Conservation (phyloP, 139 green algal genomes). For the Chlamydomonas applanata region DNA sequence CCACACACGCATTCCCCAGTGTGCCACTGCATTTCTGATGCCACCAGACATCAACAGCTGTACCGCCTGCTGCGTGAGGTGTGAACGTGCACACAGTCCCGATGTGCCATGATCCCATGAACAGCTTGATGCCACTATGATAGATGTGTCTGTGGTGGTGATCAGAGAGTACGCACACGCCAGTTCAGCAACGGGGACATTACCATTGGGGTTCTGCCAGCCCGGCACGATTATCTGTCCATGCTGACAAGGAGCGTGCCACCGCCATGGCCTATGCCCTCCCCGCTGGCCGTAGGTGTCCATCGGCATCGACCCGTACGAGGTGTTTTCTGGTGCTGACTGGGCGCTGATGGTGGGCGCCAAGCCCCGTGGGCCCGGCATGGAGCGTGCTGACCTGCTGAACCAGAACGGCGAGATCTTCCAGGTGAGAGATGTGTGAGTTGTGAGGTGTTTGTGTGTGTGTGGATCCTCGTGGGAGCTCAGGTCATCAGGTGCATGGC, state of each 20-base stretch:
- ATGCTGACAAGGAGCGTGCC: too few species aligned
- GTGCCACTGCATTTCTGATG: neutral
- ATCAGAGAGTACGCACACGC: too few species aligned
- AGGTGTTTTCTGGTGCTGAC: conserved; percentile 84
- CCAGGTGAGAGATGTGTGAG: conserved; percentile 23
- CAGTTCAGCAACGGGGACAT: too few species aligned
- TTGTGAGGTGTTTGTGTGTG: too few species aligned
- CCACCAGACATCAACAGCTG: neutral
- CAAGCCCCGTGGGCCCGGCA: conserved; percentile 88
- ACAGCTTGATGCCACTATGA: too few species aligned
- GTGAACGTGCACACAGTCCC: neutral
- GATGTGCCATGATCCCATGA: neutral
- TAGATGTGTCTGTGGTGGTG: too few species aligned
- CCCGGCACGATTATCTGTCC: too few species aligned
- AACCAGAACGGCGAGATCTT: conserved; percentile 91
- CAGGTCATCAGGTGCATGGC: neutral
- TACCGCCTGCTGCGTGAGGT: neutral
- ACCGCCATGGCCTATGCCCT: neutral
- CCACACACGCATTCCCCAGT: neutral
- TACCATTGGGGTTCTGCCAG: too few species aligned
- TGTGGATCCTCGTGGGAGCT: neutral
- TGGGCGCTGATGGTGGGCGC: conserved; percentile 93
- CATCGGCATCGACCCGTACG: conserved; percentile 76
- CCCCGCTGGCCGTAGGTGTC: conserved; percentile 50
- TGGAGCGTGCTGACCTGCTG: conserved; percentile 89